These are phyloP conservation scores for Vinca minor DNA, from an alignment of 257 asterid genomes.

Conservation along the genomic window DNA sequence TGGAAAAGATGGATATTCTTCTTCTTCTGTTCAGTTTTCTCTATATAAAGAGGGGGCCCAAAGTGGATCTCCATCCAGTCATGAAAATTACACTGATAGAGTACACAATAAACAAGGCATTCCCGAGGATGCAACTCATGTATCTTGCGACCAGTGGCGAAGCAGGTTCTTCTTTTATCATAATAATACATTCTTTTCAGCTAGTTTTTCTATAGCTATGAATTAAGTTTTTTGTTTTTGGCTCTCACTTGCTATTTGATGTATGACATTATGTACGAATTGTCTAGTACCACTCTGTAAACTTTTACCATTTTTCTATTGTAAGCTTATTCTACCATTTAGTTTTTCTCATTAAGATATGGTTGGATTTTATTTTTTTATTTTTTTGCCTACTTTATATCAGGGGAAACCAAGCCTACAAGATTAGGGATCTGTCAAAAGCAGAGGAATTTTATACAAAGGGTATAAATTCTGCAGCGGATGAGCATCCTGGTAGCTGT, in stretches of 20 bases:
- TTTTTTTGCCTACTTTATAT: slow-evolving; percentile 8
- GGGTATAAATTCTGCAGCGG: slow-evolving; percentile 54
- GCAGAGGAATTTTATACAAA: slow-evolving; percentile 76
- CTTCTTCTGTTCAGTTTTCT: slow-evolving; percentile 18
- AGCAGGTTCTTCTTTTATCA: slow-evolving; percentile 40
- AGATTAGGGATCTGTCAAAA: slow-evolving; percentile 48
- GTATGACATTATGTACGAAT: not conserved
- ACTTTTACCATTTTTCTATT: not conserved
- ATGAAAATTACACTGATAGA: slow-evolving; percentile 20
- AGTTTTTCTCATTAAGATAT: not conserved
- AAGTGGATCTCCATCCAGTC: slow-evolving; percentile 8
- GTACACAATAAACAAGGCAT: slow-evolving; percentile 32
- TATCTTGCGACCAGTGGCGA: slow-evolving; percentile 75
- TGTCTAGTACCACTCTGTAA: not conserved
- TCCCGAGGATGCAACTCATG: slow-evolving; percentile 23
- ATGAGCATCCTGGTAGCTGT: slow-evolving; percentile 26
- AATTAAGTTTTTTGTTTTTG: not conserved
- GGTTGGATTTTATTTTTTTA: slow-evolving; percentile 1
- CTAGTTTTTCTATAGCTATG: not conserved
- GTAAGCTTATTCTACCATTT: not conserved
- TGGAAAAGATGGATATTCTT: slow-evolving; percentile 18
- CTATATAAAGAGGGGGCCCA: slow-evolving; percentile 14
- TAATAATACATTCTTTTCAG: not conserved
- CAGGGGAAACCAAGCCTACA: slow-evolving; percentile 95
- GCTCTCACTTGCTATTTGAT: not conserved